phyloP scores from a whole-genome alignment of 768 basidiomycete genomes.

The Dentipellis sp. region DNA sequence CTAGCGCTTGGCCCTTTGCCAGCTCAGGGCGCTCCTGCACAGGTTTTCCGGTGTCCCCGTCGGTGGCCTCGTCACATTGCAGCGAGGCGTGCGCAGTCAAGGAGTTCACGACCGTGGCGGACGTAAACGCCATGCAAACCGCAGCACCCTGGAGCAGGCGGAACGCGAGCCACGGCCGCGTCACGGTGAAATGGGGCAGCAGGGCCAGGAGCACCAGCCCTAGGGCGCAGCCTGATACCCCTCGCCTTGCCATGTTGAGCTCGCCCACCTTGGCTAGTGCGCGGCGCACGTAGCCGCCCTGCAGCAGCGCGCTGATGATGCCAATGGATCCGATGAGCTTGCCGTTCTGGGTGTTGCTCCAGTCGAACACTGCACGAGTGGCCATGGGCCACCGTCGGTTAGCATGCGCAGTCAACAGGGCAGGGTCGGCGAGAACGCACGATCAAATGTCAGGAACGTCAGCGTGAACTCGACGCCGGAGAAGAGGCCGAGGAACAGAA shows the following conservation, averaged over 20 bases:
- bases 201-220: conserved; percentile 65
- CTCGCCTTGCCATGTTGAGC: conserved; percentile 73
- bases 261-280: conserved; percentile 69
- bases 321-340: conserved; percentile 81
- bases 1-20: conserved; percentile 77
- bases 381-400: too few relatives aligned
- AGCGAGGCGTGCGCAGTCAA: conserved; percentile 86
- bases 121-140: conserved; percentile 84
- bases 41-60: conserved; percentile 48
- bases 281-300: conserved; percentile 92
- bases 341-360: conserved; percentile 86
- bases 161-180: conserved; percentile 34
- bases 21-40: conserved; percentile 50
- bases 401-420: background rate
- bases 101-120: conserved; percentile 90
- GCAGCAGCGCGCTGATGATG: conserved; percentile 79
- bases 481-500: conserved; percentile 82
- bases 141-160: conserved; percentile 61
- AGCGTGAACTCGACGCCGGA: conserved; percentile 96
- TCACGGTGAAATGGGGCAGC: conserved; percentile 48
- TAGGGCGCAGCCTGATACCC: conserved; percentile 62
- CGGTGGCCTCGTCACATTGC: conserved; percentile 71
- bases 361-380: conserved; percentile 59
- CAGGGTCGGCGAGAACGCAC: conserved; percentile 34
- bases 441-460: conserved; percentile 87